Conservation (phyloP, 1,139 yeast species). For the Geotrichum europaeum region DNA sequence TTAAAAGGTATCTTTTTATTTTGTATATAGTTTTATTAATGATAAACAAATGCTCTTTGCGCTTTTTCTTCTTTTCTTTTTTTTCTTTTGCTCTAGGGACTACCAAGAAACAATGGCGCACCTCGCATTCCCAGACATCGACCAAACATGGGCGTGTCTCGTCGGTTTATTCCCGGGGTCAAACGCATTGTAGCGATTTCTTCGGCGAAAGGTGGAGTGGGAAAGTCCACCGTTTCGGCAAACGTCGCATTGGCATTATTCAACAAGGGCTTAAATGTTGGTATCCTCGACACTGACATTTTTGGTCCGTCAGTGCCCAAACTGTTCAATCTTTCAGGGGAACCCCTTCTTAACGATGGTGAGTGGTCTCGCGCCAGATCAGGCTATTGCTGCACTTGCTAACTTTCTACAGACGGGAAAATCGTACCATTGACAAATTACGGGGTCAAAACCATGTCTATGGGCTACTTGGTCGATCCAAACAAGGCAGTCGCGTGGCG, state of each 20-base stretch:
- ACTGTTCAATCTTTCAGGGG: constrained; percentile 51
- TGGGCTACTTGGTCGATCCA: constrained; percentile 68
- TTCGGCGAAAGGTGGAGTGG: constrained; percentile 80
- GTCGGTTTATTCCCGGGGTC: constrained; percentile 58
- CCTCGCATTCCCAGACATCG: constrained; percentile 18
- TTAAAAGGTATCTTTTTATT: neutral
- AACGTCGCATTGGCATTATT: constrained; percentile 63
- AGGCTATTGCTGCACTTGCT: neutral
- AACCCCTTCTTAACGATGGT: constrained; percentile 45
- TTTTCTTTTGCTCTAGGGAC: constrained; percentile 37
- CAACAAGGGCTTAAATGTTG: constrained; percentile 51
- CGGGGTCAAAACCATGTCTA: constrained; percentile 81
- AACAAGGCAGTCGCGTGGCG: constrained; percentile 83
- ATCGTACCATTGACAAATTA: constrained; percentile 67
- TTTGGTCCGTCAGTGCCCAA: constrained; percentile 83
- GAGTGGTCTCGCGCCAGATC: constrained; percentile 2
- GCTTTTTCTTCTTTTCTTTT: constrained; percentile 1
- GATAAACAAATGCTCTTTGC: neutral
- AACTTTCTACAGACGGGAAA: constrained; percentile 39
- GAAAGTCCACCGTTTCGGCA: constrained; percentile 49
- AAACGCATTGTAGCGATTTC: constrained; percentile 60
- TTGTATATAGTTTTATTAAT: neutral
- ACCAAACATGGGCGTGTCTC: constrained; percentile 42
- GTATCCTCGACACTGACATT: constrained; percentile 72
- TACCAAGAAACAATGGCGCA: constrained; percentile 40